phyloP scores from a whole-genome alignment of 495 filamentous ascomycete genomes.

The Lichina pygmaea region DNA sequence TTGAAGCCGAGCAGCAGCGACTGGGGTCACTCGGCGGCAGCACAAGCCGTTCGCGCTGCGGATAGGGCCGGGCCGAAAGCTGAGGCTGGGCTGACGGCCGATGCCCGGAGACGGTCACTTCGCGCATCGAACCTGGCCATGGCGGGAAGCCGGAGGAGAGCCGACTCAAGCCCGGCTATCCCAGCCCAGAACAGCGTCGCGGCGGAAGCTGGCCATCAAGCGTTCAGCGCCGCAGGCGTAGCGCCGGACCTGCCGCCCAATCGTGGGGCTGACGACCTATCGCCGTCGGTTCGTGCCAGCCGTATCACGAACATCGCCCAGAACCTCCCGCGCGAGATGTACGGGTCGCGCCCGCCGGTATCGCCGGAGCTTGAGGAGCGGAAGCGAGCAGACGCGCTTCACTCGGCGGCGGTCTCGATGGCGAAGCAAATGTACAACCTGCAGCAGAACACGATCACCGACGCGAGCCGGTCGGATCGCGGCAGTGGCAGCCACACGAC shows the following conservation, averaged over 20 bases:
- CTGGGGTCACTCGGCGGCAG: slow-evolving; percentile 30
- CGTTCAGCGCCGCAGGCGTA: slow-evolving; percentile 35
- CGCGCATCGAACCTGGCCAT: slow-evolving; percentile 51
- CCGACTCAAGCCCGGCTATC: slow-evolving; percentile 32
- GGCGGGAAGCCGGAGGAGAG: slow-evolving; percentile 28
- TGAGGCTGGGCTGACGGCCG: slow-evolving; percentile 17
- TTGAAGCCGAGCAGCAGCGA: slow-evolving; percentile 14
- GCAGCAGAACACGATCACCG: slow-evolving; percentile 28
- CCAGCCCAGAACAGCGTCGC: slow-evolving; percentile 26
- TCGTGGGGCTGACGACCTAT: slow-evolving; percentile 4
- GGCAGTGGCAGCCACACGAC: slow-evolving; percentile 3
- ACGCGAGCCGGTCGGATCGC: slow-evolving; percentile 14
- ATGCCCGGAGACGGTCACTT: slow-evolving; percentile 31
- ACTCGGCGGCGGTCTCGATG: slow-evolving; percentile 66
- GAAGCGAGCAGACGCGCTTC: slow-evolving; percentile 38
- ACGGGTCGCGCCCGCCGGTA: slow-evolving; percentile 48
- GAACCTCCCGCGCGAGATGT: slow-evolving; percentile 33
- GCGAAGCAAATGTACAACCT: slow-evolving; percentile 57
- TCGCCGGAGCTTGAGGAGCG: slow-evolving; percentile 45
- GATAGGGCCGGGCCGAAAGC: slow-evolving; percentile 11
- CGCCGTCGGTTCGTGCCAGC: slow-evolving; percentile 24
- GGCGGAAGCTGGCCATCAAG: slow-evolving; percentile 30
- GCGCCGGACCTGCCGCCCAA: slow-evolving; percentile 10
- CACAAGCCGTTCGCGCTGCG: slow-evolving; percentile 20
- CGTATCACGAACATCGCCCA: slow-evolving; percentile 24